Base-by-base conservation (phyloP, 441 rosid species). In the Pelargonium cotyledonis region DNA sequence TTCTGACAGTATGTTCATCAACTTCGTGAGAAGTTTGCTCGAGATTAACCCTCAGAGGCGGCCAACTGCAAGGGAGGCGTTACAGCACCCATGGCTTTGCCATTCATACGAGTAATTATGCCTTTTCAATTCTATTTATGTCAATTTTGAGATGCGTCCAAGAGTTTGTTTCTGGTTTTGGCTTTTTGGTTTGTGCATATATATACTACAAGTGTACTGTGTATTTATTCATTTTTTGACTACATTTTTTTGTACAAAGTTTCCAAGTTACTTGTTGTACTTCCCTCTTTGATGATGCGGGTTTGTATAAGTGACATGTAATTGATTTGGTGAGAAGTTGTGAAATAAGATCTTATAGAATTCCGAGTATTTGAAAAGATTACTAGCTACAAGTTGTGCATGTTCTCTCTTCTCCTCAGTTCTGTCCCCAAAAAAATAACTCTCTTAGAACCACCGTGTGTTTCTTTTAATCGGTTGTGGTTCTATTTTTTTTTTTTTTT, bases 1-100 rank as follows among this genome's bases (percentile, higher is more conserved):
- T 68, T 81, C 73, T 7, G 97, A 94, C 70, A 73, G 63, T 4
- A 72, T 73, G 74, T 94, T 88, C 61, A 55, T 84, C 0, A 89
- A 88, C 71, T 90, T 91, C 43, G 67, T 89, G 31, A 84, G 79
- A 77, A 78, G 57, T 77, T 75, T 94, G 83, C 96, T 94, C 6
- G 86, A 87, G 83, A 75, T 91, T 75, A 85, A 94, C 75, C 97
- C 97, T 40, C 70, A 71, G 70, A 82, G 78, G 71, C 94, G 99
- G 8, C 96, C 83, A 2, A 85, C 94, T 11, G 94, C 99, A 6
- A 76, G 76, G 8, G 86, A 91, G 77, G 97, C 97, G 65, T 77
- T 90, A 18, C 69, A 85, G 40, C 97, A 94, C 63, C 96, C 96
- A 11, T 91, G 96, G 99, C 89, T 94, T 65, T 81, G 82, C 1